A percentile compares a stretch with the other conserved stretches of the same genome.
phyloP scores from a whole-genome alignment of 306 rosid genomes.

The Albizia julibrissin region DNA sequence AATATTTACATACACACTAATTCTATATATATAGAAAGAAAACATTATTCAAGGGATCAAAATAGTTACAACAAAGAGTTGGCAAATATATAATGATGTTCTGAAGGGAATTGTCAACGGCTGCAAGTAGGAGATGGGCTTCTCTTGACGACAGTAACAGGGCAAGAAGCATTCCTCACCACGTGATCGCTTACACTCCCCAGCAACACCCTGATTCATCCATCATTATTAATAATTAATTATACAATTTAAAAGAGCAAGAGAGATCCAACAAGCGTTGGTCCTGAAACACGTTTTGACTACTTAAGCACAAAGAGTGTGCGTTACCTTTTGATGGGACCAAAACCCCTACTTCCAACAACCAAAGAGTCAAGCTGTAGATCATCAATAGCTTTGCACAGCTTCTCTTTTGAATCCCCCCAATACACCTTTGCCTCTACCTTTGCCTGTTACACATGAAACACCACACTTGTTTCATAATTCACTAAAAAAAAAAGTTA shows the following conservation, averaged over 20 bases:
- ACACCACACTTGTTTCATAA: no score
- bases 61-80: background rate
- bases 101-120: background rate
- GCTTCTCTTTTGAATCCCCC: constrained; percentile 82
- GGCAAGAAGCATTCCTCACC: constrained; percentile 71
- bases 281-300: no score
- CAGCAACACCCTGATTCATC: constrained; percentile 53
- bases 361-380: constrained; percentile 66
- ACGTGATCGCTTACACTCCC: constrained; percentile 77
- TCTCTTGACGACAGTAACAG: constrained; percentile 72
- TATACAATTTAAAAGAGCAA: background rate
- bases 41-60: background rate
- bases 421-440: constrained; percentile 80
- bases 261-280: background rate
- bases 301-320: background rate
- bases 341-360: constrained; percentile 78
- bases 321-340: constrained; percentile 60
- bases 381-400: constrained; percentile 61
- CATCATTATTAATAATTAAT: background rate
- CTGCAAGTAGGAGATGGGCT: constrained; percentile 34
- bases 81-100: background rate
- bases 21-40: background rate
- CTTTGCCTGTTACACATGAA: constrained; percentile 43
- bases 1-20: background rate
- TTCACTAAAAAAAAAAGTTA: no score